Conservation (phyloP, 1,284 basidiomycete genomes). For the Boletus smithii region DNA sequence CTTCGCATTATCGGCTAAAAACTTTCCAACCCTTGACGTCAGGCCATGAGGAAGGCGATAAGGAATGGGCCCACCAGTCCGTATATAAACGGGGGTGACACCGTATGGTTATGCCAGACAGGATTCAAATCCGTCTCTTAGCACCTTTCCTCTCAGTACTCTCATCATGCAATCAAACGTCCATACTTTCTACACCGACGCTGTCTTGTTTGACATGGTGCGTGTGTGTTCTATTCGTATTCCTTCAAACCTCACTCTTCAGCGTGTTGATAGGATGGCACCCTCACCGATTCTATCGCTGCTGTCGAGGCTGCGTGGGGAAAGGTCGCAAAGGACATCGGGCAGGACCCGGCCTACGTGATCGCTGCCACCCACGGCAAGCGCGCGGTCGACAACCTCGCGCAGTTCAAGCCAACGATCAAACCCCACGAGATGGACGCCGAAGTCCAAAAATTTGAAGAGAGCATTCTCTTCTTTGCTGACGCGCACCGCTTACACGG, state of each 20-base stretch:
- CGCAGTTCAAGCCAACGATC: constrained; percentile 56
- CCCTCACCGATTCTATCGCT: constrained; percentile 71
- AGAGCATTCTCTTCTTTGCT: constrained; percentile 68
- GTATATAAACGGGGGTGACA: constrained; percentile 26
- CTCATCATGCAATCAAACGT: constrained; percentile 25
- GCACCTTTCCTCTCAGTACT: not conserved
- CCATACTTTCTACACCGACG: constrained; percentile 50
- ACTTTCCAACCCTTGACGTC: constrained; percentile 32
- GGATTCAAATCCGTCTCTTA: constrained; percentile 6
- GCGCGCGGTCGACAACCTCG: constrained; percentile 64
- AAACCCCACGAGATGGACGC: constrained; percentile 61
- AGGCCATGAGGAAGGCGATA: constrained; percentile 12
- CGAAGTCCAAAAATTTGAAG: constrained; percentile 67
- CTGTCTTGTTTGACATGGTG: constrained; percentile 75
- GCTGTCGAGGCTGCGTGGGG: constrained; percentile 81
- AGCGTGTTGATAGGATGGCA: constrained; percentile 52
- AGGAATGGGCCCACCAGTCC: not conserved
- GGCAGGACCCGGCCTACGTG: constrained; percentile 60
- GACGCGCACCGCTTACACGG: constrained; percentile 57
- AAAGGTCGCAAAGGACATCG: constrained; percentile 68
- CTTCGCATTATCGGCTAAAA: constrained; percentile 8
- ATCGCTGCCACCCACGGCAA: constrained; percentile 77
- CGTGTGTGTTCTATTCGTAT: constrained; percentile 22
- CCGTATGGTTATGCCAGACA: constrained; percentile 7
- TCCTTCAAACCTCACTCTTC: constrained; percentile 20